phyloP scores from a whole-genome alignment of 2,329 filamentous ascomycete genomes.

The Bimuria novae-zelandiae region DNA sequence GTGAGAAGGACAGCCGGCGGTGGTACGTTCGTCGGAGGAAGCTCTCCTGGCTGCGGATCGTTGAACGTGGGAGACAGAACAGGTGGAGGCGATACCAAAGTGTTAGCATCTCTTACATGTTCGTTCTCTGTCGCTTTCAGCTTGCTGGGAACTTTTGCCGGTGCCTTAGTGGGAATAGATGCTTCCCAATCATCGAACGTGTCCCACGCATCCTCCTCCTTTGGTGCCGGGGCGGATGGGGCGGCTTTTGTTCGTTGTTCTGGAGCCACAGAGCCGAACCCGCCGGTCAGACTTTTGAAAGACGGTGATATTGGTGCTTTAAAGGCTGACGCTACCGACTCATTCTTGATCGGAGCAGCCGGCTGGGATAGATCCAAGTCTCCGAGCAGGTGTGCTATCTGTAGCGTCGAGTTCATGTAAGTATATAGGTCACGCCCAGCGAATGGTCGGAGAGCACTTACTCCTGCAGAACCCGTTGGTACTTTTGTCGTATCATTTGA shows the following conservation, averaged over 20 bases:
- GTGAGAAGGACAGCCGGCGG: conserved; percentile 83
- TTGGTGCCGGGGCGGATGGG: conserved; percentile 7
- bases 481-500: neutral
- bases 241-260: conserved; percentile 9
- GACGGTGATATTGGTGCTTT: conserved; percentile 5
- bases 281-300: conserved; percentile 13
- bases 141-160: conserved; percentile 8
- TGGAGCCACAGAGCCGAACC: conserved; percentile 20
- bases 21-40: conserved; percentile 82
- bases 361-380: conserved; percentile 31
- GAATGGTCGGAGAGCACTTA: neutral
- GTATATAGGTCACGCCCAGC: neutral
- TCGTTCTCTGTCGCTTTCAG: conserved; percentile 6
- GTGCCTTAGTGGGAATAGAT: conserved; percentile 30
- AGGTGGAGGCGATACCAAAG: conserved; percentile 15
- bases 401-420: neutral
- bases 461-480: conserved; percentile 15
- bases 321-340: neutral
- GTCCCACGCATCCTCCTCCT: conserved; percentile 50
- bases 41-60: conserved; percentile 33
- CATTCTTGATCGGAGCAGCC: conserved; percentile 10
- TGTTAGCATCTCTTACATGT: neutral
- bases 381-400: conserved; percentile 33
- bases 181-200: conserved; percentile 52
- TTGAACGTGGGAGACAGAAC: conserved; percentile 27